These are phyloP conservation scores for Rhodocollybia butyracea DNA, from an alignment of 768 basidiomycete genomes.

Conservation along the genomic window DNA sequence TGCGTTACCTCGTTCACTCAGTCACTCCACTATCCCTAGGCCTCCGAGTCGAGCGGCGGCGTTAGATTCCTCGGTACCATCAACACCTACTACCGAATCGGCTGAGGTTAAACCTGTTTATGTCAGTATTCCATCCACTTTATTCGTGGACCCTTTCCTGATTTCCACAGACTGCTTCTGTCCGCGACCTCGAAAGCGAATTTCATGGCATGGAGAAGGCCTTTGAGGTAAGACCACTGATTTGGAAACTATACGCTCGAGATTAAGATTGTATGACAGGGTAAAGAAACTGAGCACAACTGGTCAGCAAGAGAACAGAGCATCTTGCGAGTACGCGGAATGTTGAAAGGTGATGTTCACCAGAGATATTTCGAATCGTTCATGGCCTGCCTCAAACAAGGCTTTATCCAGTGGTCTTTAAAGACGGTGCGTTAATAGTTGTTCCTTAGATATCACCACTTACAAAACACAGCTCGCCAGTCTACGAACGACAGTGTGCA, in stretches of 20 bases:
- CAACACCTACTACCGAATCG: conserved; percentile 36
- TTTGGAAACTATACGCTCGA: background rate
- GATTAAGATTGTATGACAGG: conserved; percentile 43
- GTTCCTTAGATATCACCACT: background rate
- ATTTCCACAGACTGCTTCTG: conserved; percentile 68
- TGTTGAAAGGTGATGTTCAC: conserved; percentile 86
- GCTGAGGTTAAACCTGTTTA: conserved; percentile 61
- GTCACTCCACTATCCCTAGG: conserved; percentile 48
- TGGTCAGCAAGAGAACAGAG: conserved; percentile 83
- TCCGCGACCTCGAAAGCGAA: conserved; percentile 81
- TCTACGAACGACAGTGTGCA: conserved; percentile 86
- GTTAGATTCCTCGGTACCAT: conserved; percentile 34
- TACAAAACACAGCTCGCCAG: conserved; percentile 61
- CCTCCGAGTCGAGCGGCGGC: conserved; percentile 60
- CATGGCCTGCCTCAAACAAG: conserved; percentile 67
- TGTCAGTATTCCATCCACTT: conserved; percentile 39
- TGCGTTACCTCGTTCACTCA: conserved; percentile 41
- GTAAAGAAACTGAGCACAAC: conserved; percentile 97
- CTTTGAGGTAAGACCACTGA: conserved; percentile 62
- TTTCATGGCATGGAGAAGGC: conserved; percentile 73
- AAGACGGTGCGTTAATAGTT: conserved; percentile 57
- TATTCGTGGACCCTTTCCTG: background rate
- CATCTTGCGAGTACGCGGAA: conserved; percentile 77
- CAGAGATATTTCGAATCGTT: conserved; percentile 73
- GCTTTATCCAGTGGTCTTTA: conserved; percentile 76